Evolutionary conservation across 2,329 filamentous ascomycete species (phyloP).

Genomic region (Aaosphaeria arxii): DNA sequence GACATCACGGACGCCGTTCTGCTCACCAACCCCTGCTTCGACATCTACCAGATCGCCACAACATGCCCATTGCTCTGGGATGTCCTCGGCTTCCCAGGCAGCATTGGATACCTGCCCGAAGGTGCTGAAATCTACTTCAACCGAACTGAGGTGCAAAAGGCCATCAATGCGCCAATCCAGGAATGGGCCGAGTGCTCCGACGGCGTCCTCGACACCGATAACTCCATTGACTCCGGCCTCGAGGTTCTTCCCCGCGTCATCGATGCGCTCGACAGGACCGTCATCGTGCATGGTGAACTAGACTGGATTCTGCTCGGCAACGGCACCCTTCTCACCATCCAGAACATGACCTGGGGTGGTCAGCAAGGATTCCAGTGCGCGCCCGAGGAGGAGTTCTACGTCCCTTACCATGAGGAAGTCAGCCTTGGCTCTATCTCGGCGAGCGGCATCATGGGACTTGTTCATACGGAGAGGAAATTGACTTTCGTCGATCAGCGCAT

Average conservation of each 20-base stretch:
- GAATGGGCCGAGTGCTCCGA: conserved; percentile 58
- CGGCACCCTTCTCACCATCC: conserved; percentile 68
- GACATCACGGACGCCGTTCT: conserved; percentile 54
- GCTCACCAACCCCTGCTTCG: conserved; percentile 72
- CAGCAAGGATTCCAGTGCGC: conserved; percentile 63
- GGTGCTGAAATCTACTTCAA: conserved; percentile 68
- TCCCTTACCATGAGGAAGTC: conserved; percentile 59
- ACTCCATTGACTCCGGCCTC: conserved; percentile 53
- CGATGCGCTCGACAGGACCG: conserved; percentile 65
- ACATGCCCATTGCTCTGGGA: conserved; percentile 71
- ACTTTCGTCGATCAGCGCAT: conserved; percentile 66
- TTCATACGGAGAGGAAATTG: conserved; percentile 71
- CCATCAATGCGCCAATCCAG: conserved; percentile 61
- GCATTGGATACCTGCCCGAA: conserved; percentile 59
- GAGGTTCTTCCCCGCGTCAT: conserved; percentile 67
- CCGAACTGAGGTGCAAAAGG: conserved; percentile 65
- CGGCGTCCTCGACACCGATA: conserved; percentile 51
- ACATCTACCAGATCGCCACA: conserved; percentile 70
- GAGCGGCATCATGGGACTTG: conserved; percentile 66
- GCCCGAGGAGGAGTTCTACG: conserved; percentile 64
- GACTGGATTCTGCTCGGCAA: conserved; percentile 68
- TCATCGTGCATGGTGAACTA: conserved; percentile 69
- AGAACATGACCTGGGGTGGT: conserved; percentile 80
- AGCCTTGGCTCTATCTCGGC: conserved; percentile 52
- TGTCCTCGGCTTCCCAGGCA: conserved; percentile 66